Conservation (phyloP, 2,329 filamentous ascomycete genomes). For the Pyricularia sp. region DNA sequence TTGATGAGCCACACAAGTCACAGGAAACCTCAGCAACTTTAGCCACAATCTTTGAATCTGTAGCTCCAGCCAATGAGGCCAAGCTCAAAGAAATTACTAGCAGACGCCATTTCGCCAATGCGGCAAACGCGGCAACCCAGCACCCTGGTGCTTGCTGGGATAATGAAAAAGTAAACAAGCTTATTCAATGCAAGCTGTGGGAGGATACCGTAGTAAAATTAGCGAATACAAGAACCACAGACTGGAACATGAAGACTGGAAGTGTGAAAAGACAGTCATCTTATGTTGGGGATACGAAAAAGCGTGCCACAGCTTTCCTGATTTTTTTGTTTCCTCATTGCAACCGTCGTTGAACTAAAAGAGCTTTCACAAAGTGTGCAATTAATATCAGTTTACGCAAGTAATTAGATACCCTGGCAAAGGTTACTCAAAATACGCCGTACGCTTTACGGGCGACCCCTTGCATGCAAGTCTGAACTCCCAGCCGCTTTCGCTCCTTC, state of each 20-base stretch:
- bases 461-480: not conserved
- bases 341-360: not conserved
- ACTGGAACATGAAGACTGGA: not conserved
- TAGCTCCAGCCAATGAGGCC: not conserved
- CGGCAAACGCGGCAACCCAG: not conserved
- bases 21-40: not conserved
- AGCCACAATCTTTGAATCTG: not conserved
- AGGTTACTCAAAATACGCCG: not conserved
- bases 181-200: not conserved
- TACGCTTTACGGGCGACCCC: not conserved
- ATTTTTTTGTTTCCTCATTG: not conserved
- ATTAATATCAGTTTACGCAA: not conserved
- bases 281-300: not conserved
- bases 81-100: not conserved
- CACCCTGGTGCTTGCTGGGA: not conserved
- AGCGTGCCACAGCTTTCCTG: not conserved
- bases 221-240: not conserved
- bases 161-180: not conserved
- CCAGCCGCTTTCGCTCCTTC: not conserved
- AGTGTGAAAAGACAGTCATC: not conserved
- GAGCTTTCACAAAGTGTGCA: not conserved
- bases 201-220: not conserved
- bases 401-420: not conserved
- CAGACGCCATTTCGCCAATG: not conserved
- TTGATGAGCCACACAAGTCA: not conserved